Evolutionary conservation across 169 alveolate species (phyloP).

Genomic region (Babesia caballi): DNA sequence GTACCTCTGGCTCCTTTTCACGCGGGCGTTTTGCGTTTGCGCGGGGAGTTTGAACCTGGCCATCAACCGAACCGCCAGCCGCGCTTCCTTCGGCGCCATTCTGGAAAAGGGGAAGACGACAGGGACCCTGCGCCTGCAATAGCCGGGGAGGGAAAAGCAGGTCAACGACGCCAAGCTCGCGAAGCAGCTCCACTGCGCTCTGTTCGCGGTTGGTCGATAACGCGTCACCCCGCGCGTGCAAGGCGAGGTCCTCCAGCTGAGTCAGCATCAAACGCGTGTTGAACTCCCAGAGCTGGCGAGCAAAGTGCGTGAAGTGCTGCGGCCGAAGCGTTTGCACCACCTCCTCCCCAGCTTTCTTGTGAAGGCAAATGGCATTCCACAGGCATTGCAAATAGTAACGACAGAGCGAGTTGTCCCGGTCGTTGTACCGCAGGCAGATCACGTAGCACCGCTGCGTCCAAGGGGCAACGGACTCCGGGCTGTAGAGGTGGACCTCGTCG

Average conservation of each 20-base stretch:
- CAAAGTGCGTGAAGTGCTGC: constrained; percentile 40
- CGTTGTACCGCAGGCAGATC: constrained; percentile 68
- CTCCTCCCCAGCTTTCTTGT: constrained; percentile 44
- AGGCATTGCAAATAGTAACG: constrained; percentile 73
- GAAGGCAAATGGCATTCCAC: constrained; percentile 73
- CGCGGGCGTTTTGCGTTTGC: background rate
- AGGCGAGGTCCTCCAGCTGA: constrained; percentile 31
- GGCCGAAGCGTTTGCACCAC: constrained; percentile 62
- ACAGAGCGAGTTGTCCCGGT: constrained; percentile 57
- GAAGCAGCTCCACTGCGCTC: background rate
- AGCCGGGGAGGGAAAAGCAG: background rate
- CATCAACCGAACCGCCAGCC: too few relatives aligned
- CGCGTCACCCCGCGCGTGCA: background rate
- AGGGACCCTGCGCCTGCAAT: background rate
- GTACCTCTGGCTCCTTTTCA: background rate
- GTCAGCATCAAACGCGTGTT: constrained; percentile 38
- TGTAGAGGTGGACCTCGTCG: constrained; percentile 58
- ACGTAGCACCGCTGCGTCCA: constrained; percentile 63
- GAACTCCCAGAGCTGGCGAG: constrained; percentile 47
- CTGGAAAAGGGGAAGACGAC: background rate
- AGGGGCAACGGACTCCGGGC: constrained; percentile 69
- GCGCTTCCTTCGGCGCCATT: background rate
- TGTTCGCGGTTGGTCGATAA: background rate
- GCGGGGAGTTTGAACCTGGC: background rate
- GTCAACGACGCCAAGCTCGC: background rate